phyloP scores from a whole-genome alignment of 371 early-diverging fungal species.

The Rhizopus delemar region DNA sequence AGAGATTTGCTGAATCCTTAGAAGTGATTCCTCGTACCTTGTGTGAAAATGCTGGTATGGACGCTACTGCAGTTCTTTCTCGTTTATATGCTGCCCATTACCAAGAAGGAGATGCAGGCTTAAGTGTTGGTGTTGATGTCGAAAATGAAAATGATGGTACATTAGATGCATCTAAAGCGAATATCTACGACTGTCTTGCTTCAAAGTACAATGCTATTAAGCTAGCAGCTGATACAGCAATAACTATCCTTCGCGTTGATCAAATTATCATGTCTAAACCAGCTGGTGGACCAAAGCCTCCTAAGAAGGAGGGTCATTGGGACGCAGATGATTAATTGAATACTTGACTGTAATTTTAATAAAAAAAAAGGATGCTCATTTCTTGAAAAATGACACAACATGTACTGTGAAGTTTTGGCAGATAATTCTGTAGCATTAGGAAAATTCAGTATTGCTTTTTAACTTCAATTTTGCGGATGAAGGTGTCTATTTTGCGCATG shows the following conservation, averaged over 20 bases:
- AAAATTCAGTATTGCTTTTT: too few species aligned
- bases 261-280: conserved; percentile 98
- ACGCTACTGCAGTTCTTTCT: conserved; percentile 91
- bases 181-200: conserved; percentile 78
- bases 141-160: conserved; percentile 79
- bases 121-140: conserved; percentile 74
- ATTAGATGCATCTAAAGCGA: conserved; percentile 76
- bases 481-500: too few species aligned
- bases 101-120: conserved; percentile 56
- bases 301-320: conserved; percentile 88
- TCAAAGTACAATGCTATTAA: conserved; percentile 88
- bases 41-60: conserved; percentile 96
- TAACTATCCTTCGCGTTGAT: conserved; percentile 94
- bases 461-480: too few species aligned
- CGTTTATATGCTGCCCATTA: conserved; percentile 95
- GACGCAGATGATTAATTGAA: conserved; percentile 71
- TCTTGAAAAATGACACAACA: too few species aligned
- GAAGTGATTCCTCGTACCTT: conserved; percentile 95
- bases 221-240: conserved; percentile 91
- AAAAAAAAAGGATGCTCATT: too few species aligned
- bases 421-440: too few species aligned
- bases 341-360: not conserved
- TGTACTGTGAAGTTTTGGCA: too few species aligned
- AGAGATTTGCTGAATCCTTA: conserved; percentile 94
- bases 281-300: conserved; percentile 95